Conservation (phyloP, 768 basidiomycete genomes). For the Nevesoporus exiguus region DNA sequence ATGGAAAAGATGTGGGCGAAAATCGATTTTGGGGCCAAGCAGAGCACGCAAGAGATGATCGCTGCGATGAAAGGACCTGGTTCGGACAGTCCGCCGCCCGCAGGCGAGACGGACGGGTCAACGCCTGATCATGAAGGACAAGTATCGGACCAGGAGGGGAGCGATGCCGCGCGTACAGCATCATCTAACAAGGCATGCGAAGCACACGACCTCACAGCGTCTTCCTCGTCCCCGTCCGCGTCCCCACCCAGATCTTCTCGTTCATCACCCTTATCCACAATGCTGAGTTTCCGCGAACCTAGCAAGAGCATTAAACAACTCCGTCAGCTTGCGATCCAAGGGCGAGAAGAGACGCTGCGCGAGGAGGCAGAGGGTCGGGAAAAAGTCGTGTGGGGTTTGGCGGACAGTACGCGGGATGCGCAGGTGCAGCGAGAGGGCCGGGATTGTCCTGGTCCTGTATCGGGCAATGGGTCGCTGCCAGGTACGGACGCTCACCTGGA, state of each 20-base stretch:
- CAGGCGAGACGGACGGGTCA: neutral
- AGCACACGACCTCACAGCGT: neutral
- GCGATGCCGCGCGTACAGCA: neutral
- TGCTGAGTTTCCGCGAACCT: slow-evolving; percentile 35
- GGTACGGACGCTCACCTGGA: neutral
- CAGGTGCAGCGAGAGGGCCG: neutral
- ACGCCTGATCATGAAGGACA: neutral
- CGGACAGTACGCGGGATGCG: neutral
- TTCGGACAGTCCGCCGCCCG: neutral
- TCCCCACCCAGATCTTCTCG: neutral
- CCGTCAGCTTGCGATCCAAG: slow-evolving; percentile 46
- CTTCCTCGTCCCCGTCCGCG: neutral
- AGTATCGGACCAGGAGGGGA: neutral
- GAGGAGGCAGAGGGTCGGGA: slow-evolving; percentile 41
- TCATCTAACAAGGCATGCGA: neutral
- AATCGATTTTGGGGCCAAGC: slow-evolving; percentile 28
- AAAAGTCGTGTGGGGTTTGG: slow-evolving; percentile 41
- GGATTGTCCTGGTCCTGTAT: neutral
- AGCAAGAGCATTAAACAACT: slow-evolving; percentile 36
- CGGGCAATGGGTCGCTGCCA: slow-evolving; percentile 10
- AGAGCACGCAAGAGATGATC: neutral
- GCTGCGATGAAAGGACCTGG: neutral
- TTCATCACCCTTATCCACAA: slow-evolving; percentile 13
- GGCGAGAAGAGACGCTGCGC: slow-evolving; percentile 40
- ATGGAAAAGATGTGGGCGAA: slow-evolving; percentile 32